phyloP scores from a whole-genome alignment of 2,329 filamentous ascomycete genomes.

The Aspergillus intermedius region DNA sequence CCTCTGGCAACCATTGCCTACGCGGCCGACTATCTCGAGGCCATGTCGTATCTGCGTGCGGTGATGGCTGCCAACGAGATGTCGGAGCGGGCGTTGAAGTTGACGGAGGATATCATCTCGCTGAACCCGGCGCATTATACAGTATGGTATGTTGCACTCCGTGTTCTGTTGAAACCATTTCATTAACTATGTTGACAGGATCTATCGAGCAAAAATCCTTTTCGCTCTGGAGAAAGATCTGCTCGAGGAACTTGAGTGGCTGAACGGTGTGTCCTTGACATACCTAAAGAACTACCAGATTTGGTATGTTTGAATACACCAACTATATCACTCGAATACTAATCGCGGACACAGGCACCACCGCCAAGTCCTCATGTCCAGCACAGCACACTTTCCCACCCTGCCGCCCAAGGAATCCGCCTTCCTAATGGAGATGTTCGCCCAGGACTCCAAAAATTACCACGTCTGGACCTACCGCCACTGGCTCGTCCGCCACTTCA shows the following conservation, averaged over 20 bases:
- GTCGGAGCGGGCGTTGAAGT: conserved; percentile 66
- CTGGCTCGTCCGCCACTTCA: conserved; percentile 61
- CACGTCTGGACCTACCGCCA: conserved; percentile 97
- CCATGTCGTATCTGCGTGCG: conserved; percentile 86
- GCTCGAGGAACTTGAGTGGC: conserved; percentile 70
- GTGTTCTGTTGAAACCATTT: background rate
- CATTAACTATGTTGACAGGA: conserved; percentile 35
- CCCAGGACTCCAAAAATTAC: conserved; percentile 89
- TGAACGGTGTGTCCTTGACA: conserved; percentile 73
- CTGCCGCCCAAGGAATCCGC: conserved; percentile 61
- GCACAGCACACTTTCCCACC: conserved; percentile 39
- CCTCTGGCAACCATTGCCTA: conserved; percentile 93
- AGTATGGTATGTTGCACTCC: conserved; percentile 61
- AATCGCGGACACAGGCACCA: conserved; percentile 48
- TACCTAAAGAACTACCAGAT: conserved; percentile 99
- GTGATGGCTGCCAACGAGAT: conserved; percentile 86
- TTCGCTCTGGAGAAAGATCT: conserved; percentile 60
- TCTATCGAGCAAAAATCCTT: conserved; percentile 80
- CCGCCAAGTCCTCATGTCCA: conserved; percentile 51
- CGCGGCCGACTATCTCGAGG: conserved; percentile 80
- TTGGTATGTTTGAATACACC: conserved; percentile 49
- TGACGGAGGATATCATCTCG: conserved; percentile 83
- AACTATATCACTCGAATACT: background rate
- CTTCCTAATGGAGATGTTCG: conserved; percentile 76
- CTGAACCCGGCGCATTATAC: conserved; percentile 98